Evolutionary conservation across 2,329 filamentous ascomycete species (phyloP).

Genomic region (Fusarium denticulatum): DNA sequence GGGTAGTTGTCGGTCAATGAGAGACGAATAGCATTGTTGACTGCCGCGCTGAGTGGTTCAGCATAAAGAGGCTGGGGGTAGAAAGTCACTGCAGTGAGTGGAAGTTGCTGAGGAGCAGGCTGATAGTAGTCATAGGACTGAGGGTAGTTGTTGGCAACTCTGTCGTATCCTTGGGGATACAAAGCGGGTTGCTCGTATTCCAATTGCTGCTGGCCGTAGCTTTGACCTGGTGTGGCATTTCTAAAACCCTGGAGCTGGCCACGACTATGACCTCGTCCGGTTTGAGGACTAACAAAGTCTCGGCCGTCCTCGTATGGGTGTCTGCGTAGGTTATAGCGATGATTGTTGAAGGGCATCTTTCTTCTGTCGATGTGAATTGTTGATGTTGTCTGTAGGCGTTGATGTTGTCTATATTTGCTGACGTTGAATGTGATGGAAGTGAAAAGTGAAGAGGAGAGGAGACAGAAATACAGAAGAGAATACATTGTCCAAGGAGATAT

Average conservation of each 20-base stretch:
- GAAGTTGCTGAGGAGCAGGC: neutral
- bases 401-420: neutral
- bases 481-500: neutral
- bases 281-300: neutral
- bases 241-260: neutral
- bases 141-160: neutral
- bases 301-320: neutral
- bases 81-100: neutral
- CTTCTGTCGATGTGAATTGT: neutral
- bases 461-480: neutral
- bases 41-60: neutral
- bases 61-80: neutral
- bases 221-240: neutral
- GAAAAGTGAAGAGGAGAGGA: neutral
- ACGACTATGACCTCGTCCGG: neutral
- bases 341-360: neutral
- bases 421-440: neutral
- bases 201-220: neutral
- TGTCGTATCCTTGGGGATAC: neutral
- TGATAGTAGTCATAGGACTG: no score
- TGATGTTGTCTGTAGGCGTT: neutral
- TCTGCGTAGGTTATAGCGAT: neutral
- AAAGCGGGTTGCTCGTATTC: neutral
- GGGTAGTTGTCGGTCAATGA: no score
- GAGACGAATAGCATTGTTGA: neutral